phyloP scores from a whole-genome alignment of 768 basidiomycete species.

The Pilatotrama ljubarskyi region DNA sequence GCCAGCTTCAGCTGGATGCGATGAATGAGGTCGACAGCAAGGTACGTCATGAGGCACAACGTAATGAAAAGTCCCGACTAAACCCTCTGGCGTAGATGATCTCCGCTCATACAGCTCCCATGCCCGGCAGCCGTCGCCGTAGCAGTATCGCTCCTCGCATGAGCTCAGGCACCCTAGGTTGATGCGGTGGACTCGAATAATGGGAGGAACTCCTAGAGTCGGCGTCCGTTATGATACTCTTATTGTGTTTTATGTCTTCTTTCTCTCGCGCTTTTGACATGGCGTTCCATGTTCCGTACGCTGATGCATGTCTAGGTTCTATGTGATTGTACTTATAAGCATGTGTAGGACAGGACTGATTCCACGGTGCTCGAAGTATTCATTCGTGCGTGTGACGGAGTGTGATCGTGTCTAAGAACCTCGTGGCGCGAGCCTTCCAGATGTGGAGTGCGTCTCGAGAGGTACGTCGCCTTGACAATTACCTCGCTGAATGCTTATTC shows the following conservation, averaged over 20 bases:
- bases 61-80: conserved; percentile 3
- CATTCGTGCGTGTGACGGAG: not conserved
- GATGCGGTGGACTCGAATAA: not conserved
- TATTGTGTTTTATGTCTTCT: conserved; percentile 4
- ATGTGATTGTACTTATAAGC: conserved; percentile 2
- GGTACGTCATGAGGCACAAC: conserved; percentile 32
- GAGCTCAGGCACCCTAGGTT: not conserved
- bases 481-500: not conserved
- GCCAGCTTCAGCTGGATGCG: conserved; percentile 36
- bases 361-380: not conserved
- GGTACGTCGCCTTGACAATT: conserved; percentile 17
- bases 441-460: not conserved
- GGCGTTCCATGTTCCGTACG: not conserved
- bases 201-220: not conserved
- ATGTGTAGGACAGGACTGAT: not conserved
- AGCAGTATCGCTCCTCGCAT: conserved; percentile 11
- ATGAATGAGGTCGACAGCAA: conserved; percentile 38
- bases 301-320: conserved; percentile 9
- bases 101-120: conserved; percentile 32
- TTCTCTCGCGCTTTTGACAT: conserved; percentile 6
- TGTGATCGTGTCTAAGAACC: not conserved
- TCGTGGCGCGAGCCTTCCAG: not conserved
- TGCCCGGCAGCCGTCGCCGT: conserved; percentile 21
- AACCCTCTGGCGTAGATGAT: conserved; percentile 28
- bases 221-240: not conserved